Evolutionary conservation across 257 asterid genomes (phyloP), one percentile per base, ranked within the genome.

Genomic region (Agastache rugosa): DNA sequence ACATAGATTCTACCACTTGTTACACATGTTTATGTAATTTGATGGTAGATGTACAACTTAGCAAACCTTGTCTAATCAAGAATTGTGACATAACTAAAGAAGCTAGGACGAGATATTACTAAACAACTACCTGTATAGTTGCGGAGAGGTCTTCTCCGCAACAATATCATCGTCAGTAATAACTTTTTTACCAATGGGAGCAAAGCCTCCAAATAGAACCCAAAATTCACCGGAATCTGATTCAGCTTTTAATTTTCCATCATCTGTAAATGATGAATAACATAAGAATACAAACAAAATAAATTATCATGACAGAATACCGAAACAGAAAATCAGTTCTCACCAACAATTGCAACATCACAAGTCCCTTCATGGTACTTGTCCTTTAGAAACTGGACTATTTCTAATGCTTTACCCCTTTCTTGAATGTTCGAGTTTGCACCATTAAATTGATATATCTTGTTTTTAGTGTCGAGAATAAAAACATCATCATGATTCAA

Each of bases 201-300:
- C 99, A 85, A 92, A 95, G 77, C 99, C 99, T 8, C 99, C 99
- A 78, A 95, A 92, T 54, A 95, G 95, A 71, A 92, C 93, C 99
- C 99, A 95, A 72, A 95, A 95, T 73, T 89, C 97, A 85, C 99
- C 99, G 76, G 98, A 90, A 90, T 92, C 98, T 6, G 96, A 80
- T 82, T 95, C 99, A 1, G 98, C 92, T 84, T 87, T 92, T 77
- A 95, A 77, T 58, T 95, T 95, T 71, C 99, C 99, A 75, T 95
- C 99, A 84, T 95, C 99, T 95, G 84, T 15, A 67, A 69, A 76
- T 14, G 73, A 58, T 62, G 53, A 71, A 65, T 45, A 81, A 71
- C 20, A 71, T 69, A 23, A 48, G 1, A 8, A 48, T 27, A 56
- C 23, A 25, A 34, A 9, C 69, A 50, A 9, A 54, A 37, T 42